These are phyloP conservation scores for Bifiguratus adelaidae DNA, from an alignment of 192 early-diverging fungal genomes.

Conservation along the genomic window DNA sequence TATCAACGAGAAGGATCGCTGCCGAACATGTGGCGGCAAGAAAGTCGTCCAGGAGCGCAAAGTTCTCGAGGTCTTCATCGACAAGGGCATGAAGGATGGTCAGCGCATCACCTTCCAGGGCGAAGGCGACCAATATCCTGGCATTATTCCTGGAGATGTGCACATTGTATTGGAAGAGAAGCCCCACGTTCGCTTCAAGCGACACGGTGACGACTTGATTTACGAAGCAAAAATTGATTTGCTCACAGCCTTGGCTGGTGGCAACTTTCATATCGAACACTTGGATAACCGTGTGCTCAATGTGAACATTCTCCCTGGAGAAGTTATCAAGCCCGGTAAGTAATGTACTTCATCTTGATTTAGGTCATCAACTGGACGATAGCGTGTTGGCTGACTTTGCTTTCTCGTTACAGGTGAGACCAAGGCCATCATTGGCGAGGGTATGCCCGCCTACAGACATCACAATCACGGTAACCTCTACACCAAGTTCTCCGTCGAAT, in stretches of 20 bases:
- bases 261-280: constrained; percentile 84
- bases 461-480: constrained; percentile 88
- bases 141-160: constrained; percentile 93
- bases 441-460: constrained; percentile 91
- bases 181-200: constrained; percentile 85
- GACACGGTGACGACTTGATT: constrained; percentile 87
- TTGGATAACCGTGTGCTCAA: constrained; percentile 84
- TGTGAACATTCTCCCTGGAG: constrained; percentile 87
- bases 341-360: neutral
- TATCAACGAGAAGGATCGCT: constrained; percentile 84
- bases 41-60: constrained; percentile 86
- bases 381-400: no score
- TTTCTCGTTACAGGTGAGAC: constrained; percentile 53
- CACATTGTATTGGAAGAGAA: constrained; percentile 96
- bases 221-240: constrained; percentile 92
- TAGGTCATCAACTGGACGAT: neutral
- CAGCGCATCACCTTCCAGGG: constrained; percentile 92
- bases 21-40: constrained; percentile 82
- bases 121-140: constrained; percentile 95
- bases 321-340: constrained; percentile 85
- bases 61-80: constrained; percentile 96
- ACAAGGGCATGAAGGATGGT: constrained; percentile 95
- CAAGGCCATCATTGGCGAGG: constrained; percentile 84
- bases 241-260: constrained; percentile 91
- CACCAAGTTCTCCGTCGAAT: constrained; percentile 86